Evolutionary conservation across 345 rosid genomes (phyloP).

Genomic region (Hibiscus mutabilis): DNA sequence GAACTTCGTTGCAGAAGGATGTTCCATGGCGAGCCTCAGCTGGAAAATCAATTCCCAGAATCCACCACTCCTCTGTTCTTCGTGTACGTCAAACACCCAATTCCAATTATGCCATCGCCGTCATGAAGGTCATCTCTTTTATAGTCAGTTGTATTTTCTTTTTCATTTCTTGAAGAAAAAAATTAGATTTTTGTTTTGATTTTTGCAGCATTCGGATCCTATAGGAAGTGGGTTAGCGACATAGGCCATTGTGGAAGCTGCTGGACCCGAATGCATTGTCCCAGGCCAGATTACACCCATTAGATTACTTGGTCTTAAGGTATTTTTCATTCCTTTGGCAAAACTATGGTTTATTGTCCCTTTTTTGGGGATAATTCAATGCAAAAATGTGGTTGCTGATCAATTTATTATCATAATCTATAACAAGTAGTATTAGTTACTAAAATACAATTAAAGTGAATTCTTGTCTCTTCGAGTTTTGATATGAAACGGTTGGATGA

Average conservation of each 20-base stretch:
- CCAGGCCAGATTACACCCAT: constrained; percentile 82
- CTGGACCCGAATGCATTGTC: constrained; percentile 85
- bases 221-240: constrained; percentile 68
- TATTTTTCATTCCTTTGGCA: constrained; percentile 16
- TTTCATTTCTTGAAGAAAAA: not conserved
- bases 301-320: constrained; percentile 77
- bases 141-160: not conserved
- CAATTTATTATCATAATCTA: not conserved
- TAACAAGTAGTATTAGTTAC: not conserved
- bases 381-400: not conserved
- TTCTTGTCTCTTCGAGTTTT: not conserved
- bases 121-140: constrained; percentile 55
- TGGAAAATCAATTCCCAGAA: constrained; percentile 62
- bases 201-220: constrained; percentile 66
- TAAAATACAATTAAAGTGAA: not conserved
- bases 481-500: not conserved
- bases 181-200: not conserved
- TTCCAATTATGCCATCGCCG: constrained; percentile 50
- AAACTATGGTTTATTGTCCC: not conserved
- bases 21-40: constrained; percentile 78
- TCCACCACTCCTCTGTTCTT: constrained; percentile 63
- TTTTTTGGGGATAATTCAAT: not conserved
- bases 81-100: constrained; percentile 45
- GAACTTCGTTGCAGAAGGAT: constrained; percentile 54
- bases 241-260: constrained; percentile 76